Evolutionary conservation across 768 basidiomycete species (phyloP), one percentile per base, ranked within the genome.

Genomic region (Tulasnella calospora): DNA sequence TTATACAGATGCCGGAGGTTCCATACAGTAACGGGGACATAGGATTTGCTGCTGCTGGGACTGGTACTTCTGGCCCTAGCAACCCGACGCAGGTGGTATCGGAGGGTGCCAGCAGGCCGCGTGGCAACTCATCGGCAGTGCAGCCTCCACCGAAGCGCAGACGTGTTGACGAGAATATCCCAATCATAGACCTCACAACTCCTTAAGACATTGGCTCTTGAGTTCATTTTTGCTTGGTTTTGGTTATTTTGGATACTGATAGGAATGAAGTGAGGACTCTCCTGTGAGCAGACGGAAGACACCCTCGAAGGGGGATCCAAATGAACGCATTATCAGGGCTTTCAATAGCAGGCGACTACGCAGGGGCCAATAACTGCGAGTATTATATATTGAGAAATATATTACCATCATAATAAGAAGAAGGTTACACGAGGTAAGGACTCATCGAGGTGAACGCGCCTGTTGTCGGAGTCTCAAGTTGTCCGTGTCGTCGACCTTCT

Each of bases 1-100:
- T 35, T 9, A 6, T 67, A 0, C 10, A 27, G 15, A 27, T 27
- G 15, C 27, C 35, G 30, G 30, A 67, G 6, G 61, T 88, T 30
- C 88, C 88, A 6, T 82, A 88, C 1, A 85, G 81, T 61, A 79
- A 82, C 41, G 23, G 23, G 51, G 21, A 51, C 1, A 23, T n/a
- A n/a, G n/a, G 51, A 17, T 0, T 17, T 44, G 17, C 17, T 40
- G 40, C 40, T 40, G 9, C 40, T 40, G 40, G 40, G 44, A 15
- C 10, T 3, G 44, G 44, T 44, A 44, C 44, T 0, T 17, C 44
- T 1, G 44, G 15, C 44, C 44, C 44, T 44, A 44, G 15, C 15
- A 44, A 44, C 44, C 44, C 13, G 21, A 51, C 51, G 1, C 51
- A 4, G n/a, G 51, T 12, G 51, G 51, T 23, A 23, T 51, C 7